phyloP scores from a whole-genome alignment of 2,329 filamentous ascomycete genomes.

The Fusarium agapanthi region DNA sequence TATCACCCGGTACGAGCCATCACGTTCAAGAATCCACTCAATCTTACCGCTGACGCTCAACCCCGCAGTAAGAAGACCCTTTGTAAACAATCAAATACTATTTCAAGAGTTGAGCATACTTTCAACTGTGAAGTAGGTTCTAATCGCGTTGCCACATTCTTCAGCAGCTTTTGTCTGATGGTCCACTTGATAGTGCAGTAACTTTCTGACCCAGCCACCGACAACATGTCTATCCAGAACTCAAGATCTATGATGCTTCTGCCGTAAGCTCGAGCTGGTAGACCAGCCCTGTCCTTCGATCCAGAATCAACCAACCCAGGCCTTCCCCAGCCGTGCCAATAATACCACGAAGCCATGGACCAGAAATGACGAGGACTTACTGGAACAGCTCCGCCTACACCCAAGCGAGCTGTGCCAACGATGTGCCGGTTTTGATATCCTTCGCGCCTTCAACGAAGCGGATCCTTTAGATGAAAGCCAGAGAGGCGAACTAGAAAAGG shows the following conservation, averaged over 20 bases:
- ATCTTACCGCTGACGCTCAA: background rate
- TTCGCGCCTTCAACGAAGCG: background rate
- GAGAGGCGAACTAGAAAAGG: background rate
- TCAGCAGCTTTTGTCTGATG: too few species aligned
- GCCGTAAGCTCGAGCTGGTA: background rate
- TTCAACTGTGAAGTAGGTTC: rapidly evolving
- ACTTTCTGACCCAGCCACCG: background rate
- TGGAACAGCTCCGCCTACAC: background rate
- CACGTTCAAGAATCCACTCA: background rate
- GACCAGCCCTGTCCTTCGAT: background rate
- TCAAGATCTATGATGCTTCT: background rate
- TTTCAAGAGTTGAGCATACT: background rate
- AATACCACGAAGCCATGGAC: background rate
- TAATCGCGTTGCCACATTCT: rapidly evolving
- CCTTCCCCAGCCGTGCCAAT: rapidly evolving
- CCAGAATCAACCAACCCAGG: background rate
- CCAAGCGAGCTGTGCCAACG: background rate
- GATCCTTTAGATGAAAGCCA: background rate
- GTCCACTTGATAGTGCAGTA: background rate
- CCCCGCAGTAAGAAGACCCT: background rate
- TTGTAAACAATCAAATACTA: rapidly evolving
- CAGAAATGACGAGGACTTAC: background rate
- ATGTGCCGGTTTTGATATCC: background rate
- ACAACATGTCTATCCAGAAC: background rate
- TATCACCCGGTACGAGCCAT: background rate